Evolutionary conservation across 2,329 filamentous ascomycete species (phyloP).

Genomic region (Fusarium veterinarium): DNA sequence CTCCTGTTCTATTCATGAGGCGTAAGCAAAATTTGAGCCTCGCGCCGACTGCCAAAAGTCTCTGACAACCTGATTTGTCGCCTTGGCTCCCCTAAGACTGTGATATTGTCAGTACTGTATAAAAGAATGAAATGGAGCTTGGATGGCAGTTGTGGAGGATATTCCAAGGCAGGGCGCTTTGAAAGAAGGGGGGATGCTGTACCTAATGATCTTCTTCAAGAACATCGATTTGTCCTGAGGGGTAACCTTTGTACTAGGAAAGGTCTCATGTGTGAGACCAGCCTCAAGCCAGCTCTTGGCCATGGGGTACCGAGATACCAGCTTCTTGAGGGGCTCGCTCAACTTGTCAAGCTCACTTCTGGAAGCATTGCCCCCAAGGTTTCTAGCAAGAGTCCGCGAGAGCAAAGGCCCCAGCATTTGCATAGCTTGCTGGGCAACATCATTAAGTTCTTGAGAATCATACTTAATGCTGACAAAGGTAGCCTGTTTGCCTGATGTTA

Average conservation of each 20-base stretch:
- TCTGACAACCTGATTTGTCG: constrained; percentile 74
- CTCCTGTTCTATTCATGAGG: constrained; percentile 54
- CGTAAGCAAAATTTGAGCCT: constrained; percentile 70
- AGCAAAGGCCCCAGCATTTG: constrained; percentile 70
- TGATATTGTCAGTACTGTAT: neutral
- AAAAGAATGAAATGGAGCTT: neutral
- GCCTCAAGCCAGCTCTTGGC: constrained; percentile 72
- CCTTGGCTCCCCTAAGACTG: constrained; percentile 71
- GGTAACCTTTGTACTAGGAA: constrained; percentile 70
- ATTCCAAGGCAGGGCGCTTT: too few relatives aligned
- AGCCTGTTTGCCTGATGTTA: constrained; percentile 52
- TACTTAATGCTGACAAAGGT: constrained; percentile 63
- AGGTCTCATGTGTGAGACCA: constrained; percentile 65
- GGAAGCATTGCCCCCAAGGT: constrained; percentile 75
- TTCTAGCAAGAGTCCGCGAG: constrained; percentile 69
- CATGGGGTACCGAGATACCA: constrained; percentile 66
- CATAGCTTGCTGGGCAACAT: constrained; percentile 62
- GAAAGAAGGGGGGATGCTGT: neutral
- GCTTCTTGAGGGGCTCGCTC: constrained; percentile 76
- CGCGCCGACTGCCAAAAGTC: constrained; percentile 80
- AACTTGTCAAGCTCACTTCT: constrained; percentile 79
- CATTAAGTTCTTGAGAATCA: constrained; percentile 56
- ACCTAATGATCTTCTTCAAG: constrained; percentile 74
- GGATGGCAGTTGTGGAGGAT: neutral
- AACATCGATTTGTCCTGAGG: constrained; percentile 71